Base-by-base conservation (phyloP, 306 rosid species). In the Canavalia gladiata region DNA sequence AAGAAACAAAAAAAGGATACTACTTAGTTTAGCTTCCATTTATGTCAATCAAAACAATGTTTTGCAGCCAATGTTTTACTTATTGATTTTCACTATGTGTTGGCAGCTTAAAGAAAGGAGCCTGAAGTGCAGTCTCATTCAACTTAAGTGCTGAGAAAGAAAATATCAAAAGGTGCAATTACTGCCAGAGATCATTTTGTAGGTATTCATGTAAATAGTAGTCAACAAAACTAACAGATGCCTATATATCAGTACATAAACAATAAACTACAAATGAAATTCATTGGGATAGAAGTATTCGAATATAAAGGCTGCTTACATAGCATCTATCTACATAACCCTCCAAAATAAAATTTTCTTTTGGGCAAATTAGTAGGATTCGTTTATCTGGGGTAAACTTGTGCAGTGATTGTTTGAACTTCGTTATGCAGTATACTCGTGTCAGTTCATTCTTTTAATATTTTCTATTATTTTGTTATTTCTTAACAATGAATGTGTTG, bases 61-160 rank as follows among this genome's bases (percentile, higher is more conserved):
- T 49, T 31, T 70, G 6, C 30, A 1, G 75, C 31, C 43, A 70
- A 50, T 31, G 9, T 69, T 69, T 72, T n/a, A 6, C 58, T 62
- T 12, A 33, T 56, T 56, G 11, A 6, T 52, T n/a, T 65, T 42
- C 29, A 11, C 31, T 59, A 3, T 57, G 6, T 60, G 8, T 37
- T 56, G 58, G 52, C 82, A 94, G 98, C 59, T 88, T 75, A 67
- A 85, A 78, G 98, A 94, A 56, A 82, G 87, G 56, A 88, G 92
- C 74, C 50, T 91, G 46, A 83, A 72, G 78, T 84, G 91, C 62
- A 70, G 83, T 69, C 83, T 90, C 64, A 82, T 89, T 65, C 98
- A 91, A 74, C 67, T 86, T 13, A 30, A 80, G 30, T 7, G 47
- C 6, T 75, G 84, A 81, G 80, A 85, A 72, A 79, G 73, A 76